These are phyloP conservation scores for Fusarium zealandicum DNA, from an alignment of 2,329 filamentous ascomycete species.

Conservation along the genomic window DNA sequence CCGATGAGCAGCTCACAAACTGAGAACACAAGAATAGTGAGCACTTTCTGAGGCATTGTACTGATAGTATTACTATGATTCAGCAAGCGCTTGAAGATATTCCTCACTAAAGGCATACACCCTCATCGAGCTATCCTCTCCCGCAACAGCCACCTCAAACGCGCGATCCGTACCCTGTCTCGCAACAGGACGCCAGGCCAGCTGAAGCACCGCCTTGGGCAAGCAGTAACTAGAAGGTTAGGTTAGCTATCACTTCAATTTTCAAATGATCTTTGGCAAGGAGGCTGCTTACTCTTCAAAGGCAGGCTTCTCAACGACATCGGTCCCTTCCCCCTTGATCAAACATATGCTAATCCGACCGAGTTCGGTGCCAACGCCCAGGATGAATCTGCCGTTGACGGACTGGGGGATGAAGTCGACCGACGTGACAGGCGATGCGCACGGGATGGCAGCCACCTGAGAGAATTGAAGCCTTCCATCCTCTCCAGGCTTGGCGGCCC, in stretches of 20 bases:
- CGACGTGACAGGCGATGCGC: conserved; percentile 71
- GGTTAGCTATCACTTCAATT: conserved; percentile 19
- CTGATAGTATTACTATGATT: conserved; percentile 26
- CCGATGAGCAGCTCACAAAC: not conserved
- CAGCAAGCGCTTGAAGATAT: conserved; percentile 34
- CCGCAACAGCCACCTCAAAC: conserved; percentile 60
- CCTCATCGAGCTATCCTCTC: conserved; percentile 68
- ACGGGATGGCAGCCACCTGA: conserved; percentile 61
- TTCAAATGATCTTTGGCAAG: not conserved
- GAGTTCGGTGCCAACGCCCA: conserved; percentile 66
- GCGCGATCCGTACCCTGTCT: conserved; percentile 39
- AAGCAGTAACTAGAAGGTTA: conserved; percentile 48
- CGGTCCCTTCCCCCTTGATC: conserved; percentile 51
- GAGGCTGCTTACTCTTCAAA: conserved; percentile 49
- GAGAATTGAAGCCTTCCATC: conserved; percentile 52
- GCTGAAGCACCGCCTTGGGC: conserved; percentile 70
- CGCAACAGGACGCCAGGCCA: conserved; percentile 70
- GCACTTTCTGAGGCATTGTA: conserved; percentile 4
- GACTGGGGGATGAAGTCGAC: conserved; percentile 66
- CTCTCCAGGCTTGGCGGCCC: conserved; percentile 54
- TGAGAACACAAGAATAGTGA: not conserved
- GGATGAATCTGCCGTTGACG: conserved; percentile 46
- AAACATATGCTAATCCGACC: conserved; percentile 56
- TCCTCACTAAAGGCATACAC: conserved; percentile 56
- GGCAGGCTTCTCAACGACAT: conserved; percentile 48